Percentiles rank a stretch among this genome's conserved stretches.
Evolutionary conservation across 2,329 filamentous ascomycete genomes (phyloP).

Genomic region (Cladosporium cucumerinum): DNA sequence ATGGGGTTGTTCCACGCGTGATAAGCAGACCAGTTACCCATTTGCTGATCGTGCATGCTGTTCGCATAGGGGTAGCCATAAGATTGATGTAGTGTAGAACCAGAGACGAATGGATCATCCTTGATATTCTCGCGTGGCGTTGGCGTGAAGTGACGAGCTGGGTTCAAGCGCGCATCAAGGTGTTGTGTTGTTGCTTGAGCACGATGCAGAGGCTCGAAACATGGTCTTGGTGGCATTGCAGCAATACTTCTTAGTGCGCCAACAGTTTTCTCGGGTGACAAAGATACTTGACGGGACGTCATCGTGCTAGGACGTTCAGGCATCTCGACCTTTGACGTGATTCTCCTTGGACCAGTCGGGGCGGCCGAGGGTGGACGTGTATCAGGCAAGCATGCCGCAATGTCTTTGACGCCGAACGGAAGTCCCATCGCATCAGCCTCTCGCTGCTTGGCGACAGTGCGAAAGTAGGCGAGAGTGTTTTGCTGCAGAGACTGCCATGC

Average conservation of each 20-base stretch:
- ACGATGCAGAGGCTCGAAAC: neutral
- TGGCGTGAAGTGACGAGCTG: conserved; percentile 5
- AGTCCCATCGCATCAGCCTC: conserved; percentile 31
- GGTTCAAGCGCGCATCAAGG: neutral
- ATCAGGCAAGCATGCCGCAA: conserved; percentile 30
- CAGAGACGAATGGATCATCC: neutral
- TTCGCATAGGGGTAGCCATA: neutral
- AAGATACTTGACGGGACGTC: neutral
- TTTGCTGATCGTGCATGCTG: neutral
- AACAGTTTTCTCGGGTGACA: neutral
- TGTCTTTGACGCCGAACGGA: conserved; percentile 32
- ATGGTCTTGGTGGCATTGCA: neutral
- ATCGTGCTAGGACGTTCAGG: conserved; percentile 2
- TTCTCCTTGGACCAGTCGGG: conserved; percentile 16
- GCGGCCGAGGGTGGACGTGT: conserved; percentile 16
- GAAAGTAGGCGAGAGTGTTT: conserved; percentile 43
- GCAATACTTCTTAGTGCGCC: neutral
- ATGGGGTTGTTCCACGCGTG: neutral
- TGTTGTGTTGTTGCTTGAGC: neutral
- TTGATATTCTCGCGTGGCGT: neutral
- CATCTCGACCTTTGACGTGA: conserved; percentile 15
- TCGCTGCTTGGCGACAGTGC: conserved; percentile 40
- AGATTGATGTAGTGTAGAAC: neutral
- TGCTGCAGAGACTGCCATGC: conserved; percentile 33
- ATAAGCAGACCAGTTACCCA: neutral